Base-by-base conservation (phyloP, 106 monocot species). In the Apostasia shenzhenica region DNA sequence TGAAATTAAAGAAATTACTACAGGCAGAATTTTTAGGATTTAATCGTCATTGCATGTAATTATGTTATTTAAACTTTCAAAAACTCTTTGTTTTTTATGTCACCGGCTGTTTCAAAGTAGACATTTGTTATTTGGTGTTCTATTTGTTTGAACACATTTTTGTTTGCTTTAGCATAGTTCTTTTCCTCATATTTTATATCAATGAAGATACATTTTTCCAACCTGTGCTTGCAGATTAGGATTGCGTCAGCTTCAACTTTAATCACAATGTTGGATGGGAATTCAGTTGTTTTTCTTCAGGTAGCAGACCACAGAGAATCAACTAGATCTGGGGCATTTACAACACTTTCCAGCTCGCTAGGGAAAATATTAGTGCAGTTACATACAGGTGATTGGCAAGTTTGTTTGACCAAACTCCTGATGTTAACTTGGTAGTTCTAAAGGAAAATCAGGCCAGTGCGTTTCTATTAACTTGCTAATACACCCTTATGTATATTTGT, bases 311-410 rank as follows among this genome's bases (percentile, higher is more conserved):
- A 77, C 73, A 97, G 80, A 78, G 97, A 81, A 54, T 77, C 81
- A 59, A 62, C 52, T 41, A 97, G 78, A 73, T 69, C 74, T 79
- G 86, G 86, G 41, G 84, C 97, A 81, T 97, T 92, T 74, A 92
- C 89, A 11, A 89, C 97, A 52, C 80, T 97, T 55, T 97, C 97
- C 51, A 79, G 78, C 59, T 97, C 92, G 14, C 84, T 97, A 60
- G 97, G 97, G 37, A 84, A 81, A 73, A 89, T 89, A 46, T 66
- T 97, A 54, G 82, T 92, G 89, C 92, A 97, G 63, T 70, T 97
- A 67, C 97, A 97, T 64, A 92, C 77, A 84, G 97, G 97, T 95
- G 78, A 9, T 51, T 14, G 41, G 38, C 5, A 48, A 10, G 78
- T 41, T 40, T 48, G 42, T 65, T n/a, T 55, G 66, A 2, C 46